Conservation (phyloP, 495 filamentous ascomycete genomes). For the Pyrenula massariospora region DNA sequence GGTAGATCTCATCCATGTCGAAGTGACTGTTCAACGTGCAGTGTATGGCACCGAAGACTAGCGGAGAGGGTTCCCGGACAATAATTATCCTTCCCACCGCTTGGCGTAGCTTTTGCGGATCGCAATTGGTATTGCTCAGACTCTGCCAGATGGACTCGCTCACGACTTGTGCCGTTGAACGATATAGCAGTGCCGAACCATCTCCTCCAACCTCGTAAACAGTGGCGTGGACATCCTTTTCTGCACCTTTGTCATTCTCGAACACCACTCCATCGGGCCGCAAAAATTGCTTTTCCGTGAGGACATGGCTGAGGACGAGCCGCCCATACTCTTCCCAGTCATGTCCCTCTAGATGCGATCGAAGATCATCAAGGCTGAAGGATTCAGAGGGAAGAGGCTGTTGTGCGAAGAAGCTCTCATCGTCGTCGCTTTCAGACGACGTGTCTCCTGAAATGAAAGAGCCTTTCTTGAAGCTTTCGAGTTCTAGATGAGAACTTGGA, state of each 20-base stretch:
- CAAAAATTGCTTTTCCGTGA: constrained; percentile 20
- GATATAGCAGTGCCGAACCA: constrained; percentile 17
- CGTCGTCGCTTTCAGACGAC: constrained; percentile 15
- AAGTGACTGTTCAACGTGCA: constrained; percentile 33
- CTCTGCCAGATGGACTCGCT: constrained; percentile 25
- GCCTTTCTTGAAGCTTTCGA: constrained; percentile 8
- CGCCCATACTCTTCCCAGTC: constrained; percentile 17
- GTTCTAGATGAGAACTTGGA: constrained; percentile 1
- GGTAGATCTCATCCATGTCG: constrained; percentile 40
- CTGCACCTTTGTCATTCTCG: constrained; percentile 17
- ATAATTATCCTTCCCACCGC: constrained; percentile 42
- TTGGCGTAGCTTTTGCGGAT: constrained; percentile 12
- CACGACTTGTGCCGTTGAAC: constrained; percentile 19
- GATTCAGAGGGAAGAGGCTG: constrained; percentile 9
- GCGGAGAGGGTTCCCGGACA: constrained; percentile 36
- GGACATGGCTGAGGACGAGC: constrained; percentile 20
- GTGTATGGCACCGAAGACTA: constrained; percentile 38
- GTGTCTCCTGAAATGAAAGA: constrained; percentile 14
- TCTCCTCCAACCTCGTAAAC: constrained; percentile 37
- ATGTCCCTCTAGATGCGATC: constrained; percentile 21
- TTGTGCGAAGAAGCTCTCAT: constrained; percentile 19
- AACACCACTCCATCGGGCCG: constrained; percentile 3
- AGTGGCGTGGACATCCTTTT: constrained; percentile 30
- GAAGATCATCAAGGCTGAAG: constrained; percentile 21
- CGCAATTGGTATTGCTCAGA: constrained; percentile 17